Base-by-base conservation (phyloP, 208 protist genomes). In the Leishmania mexicana region DNA sequence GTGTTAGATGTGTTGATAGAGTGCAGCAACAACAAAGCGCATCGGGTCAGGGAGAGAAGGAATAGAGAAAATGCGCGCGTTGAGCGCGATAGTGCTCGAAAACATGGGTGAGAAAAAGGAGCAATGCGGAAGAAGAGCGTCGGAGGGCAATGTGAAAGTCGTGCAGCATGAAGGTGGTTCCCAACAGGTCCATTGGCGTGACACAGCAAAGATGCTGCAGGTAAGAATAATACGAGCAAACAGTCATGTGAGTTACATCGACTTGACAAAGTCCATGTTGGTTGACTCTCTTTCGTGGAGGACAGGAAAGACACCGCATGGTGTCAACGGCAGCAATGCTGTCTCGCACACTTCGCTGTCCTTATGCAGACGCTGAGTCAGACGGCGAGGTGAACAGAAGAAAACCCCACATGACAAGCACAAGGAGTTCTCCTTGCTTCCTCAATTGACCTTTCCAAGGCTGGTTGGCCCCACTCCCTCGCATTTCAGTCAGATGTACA, bases 401-500 rank as follows among this genome's bases (percentile, higher is more conserved):
- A 74, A 31, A 45, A 74, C 19, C 21, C 40, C 45, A 6, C 5
- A 53, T 38, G 24, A 24, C 31, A 49, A 31, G 24, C 40, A 6
- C 5, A 74, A n/a, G 42, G 42, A 35, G 24, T 19, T 13, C 54
- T 74, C 13, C 10, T 7, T 74, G 45, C 45, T 54, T 40, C 10
- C 70, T 74, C 45, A 31, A n/a, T 45, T 53, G 70, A 4, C 70
- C 45, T 28, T 38, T 74, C 70, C 70, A 8, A 21, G 47, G 35
- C 70, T 45, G 7, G 70, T 13, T n/a, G 70, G 70, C 45, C 28
- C 24, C 40, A 5, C 49, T 68, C 49, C 53, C 51, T 79, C 58
- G 13, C 17, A 24, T 47, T 31, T 72, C 54, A 31, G 71, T 31
- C 45, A 71, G 57, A 82, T 68, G 47, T 64, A 82, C 21, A 24